Conservation (phyloP, 2,329 filamentous ascomycete species). For the Cercospora sp. region DNA sequence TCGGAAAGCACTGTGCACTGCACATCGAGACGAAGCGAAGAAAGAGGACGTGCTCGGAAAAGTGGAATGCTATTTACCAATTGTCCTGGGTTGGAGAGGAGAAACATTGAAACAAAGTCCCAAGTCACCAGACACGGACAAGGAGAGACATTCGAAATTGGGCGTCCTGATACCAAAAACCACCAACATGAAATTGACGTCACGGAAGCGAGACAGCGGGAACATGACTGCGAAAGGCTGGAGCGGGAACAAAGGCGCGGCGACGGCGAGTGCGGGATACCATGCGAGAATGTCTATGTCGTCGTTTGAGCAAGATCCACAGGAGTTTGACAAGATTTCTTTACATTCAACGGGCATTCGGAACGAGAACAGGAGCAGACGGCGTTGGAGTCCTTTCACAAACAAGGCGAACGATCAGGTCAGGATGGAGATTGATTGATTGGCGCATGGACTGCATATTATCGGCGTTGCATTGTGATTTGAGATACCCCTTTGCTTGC, state of each 20-base stretch:
- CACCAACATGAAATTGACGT: not conserved
- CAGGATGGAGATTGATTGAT: constrained; percentile 13
- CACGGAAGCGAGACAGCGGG: constrained; percentile 8
- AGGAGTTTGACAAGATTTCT: constrained; percentile 3
- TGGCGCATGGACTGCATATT: not conserved
- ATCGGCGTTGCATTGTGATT: not conserved
- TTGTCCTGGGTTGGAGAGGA: constrained; percentile 3
- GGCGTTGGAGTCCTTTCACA: constrained; percentile 1
- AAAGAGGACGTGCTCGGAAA: not conserved
- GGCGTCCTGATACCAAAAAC: constrained; percentile 6
- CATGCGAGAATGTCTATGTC: constrained; percentile 10
- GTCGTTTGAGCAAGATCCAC: constrained; percentile 6
- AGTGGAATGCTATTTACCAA: constrained; percentile 3
- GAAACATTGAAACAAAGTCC: not conserved
- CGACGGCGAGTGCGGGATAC: constrained; percentile 1
- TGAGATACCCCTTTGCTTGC: not conserved
- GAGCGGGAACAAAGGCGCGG: not conserved
- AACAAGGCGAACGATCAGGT: not conserved
- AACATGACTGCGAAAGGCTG: not conserved
- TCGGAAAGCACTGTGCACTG: constrained; percentile 8
- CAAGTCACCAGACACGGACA: constrained; percentile 1
- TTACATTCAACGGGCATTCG: constrained; percentile 7
- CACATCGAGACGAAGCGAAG: not conserved
- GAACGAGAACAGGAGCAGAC: constrained; percentile 7
- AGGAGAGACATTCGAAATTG: constrained; percentile 5